These are phyloP conservation scores for Linnemannia hyalina DNA, from an alignment of 192 early-diverging fungal species.

Conservation along the genomic window DNA sequence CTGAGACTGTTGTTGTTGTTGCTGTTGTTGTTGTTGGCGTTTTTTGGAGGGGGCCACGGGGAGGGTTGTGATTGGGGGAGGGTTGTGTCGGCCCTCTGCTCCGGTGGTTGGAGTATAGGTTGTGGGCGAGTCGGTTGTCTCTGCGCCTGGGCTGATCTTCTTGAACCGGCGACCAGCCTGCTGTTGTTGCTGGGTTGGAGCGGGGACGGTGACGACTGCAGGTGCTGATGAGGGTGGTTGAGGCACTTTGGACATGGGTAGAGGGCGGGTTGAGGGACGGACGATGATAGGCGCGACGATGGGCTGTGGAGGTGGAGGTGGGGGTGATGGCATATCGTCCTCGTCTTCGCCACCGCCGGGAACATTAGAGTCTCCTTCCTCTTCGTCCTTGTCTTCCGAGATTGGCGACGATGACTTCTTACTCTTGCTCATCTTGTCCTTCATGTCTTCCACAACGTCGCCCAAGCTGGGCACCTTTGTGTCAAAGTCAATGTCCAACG, in stretches of 20 bases:
- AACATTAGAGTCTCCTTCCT: neutral
- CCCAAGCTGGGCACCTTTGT: neutral
- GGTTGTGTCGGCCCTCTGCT: neutral
- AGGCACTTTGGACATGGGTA: neutral
- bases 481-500: neutral
- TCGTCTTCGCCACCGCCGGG: neutral
- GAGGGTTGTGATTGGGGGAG: neutral
- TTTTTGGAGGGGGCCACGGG: neutral
- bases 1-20: neutral
- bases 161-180: neutral
- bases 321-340: neutral
- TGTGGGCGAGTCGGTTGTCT: conserved; percentile 4
- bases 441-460: neutral
- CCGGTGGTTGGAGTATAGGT: neutral
- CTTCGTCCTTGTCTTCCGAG: neutral
- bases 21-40: neutral
- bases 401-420: no score
- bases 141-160: neutral
- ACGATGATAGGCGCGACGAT: neutral
- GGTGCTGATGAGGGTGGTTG: neutral
- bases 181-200: neutral
- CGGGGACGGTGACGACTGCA: neutral
- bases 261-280: no score
- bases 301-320: neutral
- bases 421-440: neutral